Conservation (phyloP, 768 basidiomycete genomes). For the Lactarius vividus region DNA sequence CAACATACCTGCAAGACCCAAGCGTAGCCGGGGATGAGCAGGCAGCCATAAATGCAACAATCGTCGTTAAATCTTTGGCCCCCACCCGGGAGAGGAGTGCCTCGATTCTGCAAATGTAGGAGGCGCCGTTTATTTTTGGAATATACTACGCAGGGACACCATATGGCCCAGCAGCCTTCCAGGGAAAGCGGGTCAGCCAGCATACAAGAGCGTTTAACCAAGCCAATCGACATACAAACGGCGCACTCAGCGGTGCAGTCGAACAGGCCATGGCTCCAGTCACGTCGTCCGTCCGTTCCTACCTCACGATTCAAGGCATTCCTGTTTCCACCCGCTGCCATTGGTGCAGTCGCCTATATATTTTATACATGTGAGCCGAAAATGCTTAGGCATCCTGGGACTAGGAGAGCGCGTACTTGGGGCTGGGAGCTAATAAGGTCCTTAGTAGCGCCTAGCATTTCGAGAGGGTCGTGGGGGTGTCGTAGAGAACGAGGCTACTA, state of each 20-base stretch:
- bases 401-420: background rate
- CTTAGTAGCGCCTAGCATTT: background rate
- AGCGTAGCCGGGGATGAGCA: constrained; percentile 34
- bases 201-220: constrained; percentile 9
- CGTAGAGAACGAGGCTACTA: background rate
- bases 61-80: constrained; percentile 38
- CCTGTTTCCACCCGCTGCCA: constrained; percentile 20
- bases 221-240: constrained; percentile 30
- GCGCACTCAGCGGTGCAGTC: constrained; percentile 29
- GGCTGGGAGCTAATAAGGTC: background rate
- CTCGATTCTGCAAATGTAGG: constrained; percentile 38
- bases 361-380: background rate
- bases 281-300: constrained; percentile 35
- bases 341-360: background rate
- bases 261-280: constrained; percentile 34
- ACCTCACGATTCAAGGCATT: constrained; percentile 32
- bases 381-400: background rate
- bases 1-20: constrained; percentile 41
- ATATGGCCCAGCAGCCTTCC: constrained; percentile 39
- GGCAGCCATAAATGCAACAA: constrained; percentile 38
- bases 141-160: constrained; percentile 44
- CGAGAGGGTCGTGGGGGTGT: constrained; percentile 14
- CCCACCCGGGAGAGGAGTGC: constrained; percentile 34
- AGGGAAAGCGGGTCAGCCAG: constrained; percentile 16
- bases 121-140: constrained; percentile 41